phyloP scores from a whole-genome alignment of 73 alveolate species.

The Stentor roeselii region DNA sequence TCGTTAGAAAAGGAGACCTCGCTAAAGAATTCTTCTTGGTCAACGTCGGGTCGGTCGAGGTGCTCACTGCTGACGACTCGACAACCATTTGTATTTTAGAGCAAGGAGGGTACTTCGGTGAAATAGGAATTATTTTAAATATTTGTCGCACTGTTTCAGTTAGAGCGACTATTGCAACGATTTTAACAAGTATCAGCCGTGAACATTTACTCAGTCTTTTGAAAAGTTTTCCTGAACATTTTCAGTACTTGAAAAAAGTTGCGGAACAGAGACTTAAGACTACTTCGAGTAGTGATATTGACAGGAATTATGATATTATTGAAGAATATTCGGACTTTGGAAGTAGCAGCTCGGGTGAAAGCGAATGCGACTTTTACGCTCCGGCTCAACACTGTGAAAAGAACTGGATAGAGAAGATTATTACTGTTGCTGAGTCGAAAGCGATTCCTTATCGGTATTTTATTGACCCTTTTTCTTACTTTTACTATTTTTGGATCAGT shows the following conservation, averaged over 20 bases:
- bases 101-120: constrained; percentile 70
- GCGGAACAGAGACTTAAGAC: constrained; percentile 61
- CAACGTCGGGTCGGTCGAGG: constrained; percentile 44
- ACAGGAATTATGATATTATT: not conserved
- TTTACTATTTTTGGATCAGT: constrained; percentile 33
- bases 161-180: constrained; percentile 40
- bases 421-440: not conserved
- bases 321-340: not conserved
- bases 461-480: not conserved
- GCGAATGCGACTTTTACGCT: not conserved
- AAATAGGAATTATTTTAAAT: constrained; percentile 53
- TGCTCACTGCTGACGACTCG: constrained; percentile 47
- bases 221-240: constrained; percentile 41
- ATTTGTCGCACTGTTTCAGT: constrained; percentile 44
- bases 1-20: constrained; percentile 43
- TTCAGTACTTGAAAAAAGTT: constrained; percentile 37
- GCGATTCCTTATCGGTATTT: not conserved
- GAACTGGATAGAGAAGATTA: not conserved
- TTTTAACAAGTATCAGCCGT: constrained; percentile 33
- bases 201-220: constrained; percentile 32
- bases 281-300: constrained; percentile 46
- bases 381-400: not conserved
- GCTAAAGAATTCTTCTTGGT: constrained; percentile 57
- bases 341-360: not conserved
- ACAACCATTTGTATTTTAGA: constrained; percentile 42